Evolutionary conservation across 176 grass and related monocot species (phyloP).

Genomic region (Coix lacrymajobi): DNA sequence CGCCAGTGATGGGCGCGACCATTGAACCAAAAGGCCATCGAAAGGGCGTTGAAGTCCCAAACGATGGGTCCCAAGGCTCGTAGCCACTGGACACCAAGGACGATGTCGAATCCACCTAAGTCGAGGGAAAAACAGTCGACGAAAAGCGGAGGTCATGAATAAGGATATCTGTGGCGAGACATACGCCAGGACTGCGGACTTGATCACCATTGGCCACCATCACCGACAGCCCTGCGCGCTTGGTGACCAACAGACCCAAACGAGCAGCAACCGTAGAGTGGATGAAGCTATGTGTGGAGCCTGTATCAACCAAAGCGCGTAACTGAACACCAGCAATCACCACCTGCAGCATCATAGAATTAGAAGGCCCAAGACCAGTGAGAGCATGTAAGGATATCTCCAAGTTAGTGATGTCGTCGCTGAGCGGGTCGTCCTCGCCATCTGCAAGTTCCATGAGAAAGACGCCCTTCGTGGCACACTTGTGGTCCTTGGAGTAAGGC

Average conservation of each 20-base stretch:
- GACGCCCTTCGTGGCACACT: too few species aligned
- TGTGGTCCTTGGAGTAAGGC: too few species aligned
- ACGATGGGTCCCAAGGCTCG: not conserved
- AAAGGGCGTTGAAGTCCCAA: not conserved
- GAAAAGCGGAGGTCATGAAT: not conserved
- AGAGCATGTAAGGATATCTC: too few species aligned
- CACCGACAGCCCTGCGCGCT: not conserved
- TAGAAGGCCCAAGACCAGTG: too few species aligned
- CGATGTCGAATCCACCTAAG: not conserved
- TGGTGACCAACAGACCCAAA: not conserved
- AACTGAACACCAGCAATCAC: not conserved
- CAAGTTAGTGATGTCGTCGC: too few species aligned
- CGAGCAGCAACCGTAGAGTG: not conserved
- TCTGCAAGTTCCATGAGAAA: too few species aligned
- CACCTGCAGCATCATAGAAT: too few species aligned
- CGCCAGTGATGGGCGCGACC: fast-evolving
- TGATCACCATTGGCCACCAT: not conserved
- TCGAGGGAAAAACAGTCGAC: not conserved
- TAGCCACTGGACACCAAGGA: not conserved
- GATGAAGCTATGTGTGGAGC: not conserved
- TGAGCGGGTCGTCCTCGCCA: too few species aligned
- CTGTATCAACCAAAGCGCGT: fast-evolving
- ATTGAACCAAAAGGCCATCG: not conserved
- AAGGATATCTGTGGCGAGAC: not conserved
- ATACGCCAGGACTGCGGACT: fast-evolving